A percentile compares a stretch with the other conserved stretches of the same genome.
These are phyloP conservation scores for Colletotrichum paranaense DNA, from an alignment of 2,329 filamentous ascomycete species.

Conservation along the genomic window DNA sequence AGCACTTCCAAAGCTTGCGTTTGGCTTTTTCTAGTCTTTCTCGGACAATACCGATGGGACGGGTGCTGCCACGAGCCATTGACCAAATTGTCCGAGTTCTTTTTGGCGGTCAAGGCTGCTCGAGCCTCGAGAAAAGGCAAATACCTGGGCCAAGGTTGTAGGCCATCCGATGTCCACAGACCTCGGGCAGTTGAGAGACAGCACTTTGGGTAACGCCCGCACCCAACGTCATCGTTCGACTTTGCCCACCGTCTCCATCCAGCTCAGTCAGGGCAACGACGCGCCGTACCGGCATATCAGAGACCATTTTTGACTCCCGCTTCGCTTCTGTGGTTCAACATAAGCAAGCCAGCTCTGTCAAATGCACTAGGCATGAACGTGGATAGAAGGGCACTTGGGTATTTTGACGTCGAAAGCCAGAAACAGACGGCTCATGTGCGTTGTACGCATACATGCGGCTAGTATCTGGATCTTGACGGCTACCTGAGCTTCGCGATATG, in stretches of 20 bases:
- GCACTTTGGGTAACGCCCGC: slow-evolving; percentile 22
- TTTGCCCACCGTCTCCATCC: not conserved
- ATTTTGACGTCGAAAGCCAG: not conserved
- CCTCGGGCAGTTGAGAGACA: not conserved
- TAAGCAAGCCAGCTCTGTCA: not conserved
- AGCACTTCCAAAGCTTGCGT: slow-evolving; percentile 25
- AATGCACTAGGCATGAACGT: not conserved
- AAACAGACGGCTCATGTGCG: not conserved
- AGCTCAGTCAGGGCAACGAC: not conserved
- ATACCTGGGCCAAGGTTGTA: not conserved
- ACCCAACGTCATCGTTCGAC: slow-evolving; percentile 23
- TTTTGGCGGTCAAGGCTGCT: not conserved
- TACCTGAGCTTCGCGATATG: slow-evolving; percentile 12
- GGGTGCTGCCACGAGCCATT: slow-evolving; percentile 15
- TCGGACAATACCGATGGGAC: slow-evolving; percentile 17
- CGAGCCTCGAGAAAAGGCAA: not conserved
- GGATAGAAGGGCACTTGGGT: not conserved
- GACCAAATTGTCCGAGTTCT: not conserved
- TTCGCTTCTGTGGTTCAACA: not conserved
- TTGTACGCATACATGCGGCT: not conserved
- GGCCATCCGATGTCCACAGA: slow-evolving; percentile 8
- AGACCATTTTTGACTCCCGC: not conserved
- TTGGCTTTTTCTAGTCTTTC: slow-evolving; percentile 5
- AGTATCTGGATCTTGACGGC: slow-evolving; percentile 6
- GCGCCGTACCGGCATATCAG: not conserved